Base-by-base conservation (phyloP, 768 basidiomycete genomes). In the Suillus subluteus region DNA sequence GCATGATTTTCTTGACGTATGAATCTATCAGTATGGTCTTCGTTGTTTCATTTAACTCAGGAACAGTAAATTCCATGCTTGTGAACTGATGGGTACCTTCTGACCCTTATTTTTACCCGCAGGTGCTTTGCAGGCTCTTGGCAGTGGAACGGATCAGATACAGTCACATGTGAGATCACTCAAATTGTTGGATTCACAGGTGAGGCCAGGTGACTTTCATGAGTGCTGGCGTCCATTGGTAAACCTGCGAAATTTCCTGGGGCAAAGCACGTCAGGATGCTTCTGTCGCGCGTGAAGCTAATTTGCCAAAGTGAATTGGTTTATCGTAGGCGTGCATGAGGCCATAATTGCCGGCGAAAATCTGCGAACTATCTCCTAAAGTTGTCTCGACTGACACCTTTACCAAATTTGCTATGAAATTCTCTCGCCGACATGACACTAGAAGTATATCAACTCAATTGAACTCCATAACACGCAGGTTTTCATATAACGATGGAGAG, bases 181-280 rank as follows among this genome's bases (percentile, higher is more conserved):
- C 38, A 15, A 59, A 18, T 9, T 40, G 7, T 40, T 59, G 9
- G 23, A 35, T 43, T 55, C 50, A 18, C 65, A 64, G 62, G 43
- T 64, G 35, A n/a, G 30, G 12, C 35, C 65, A 66, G 65, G 65
- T 66, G 65, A 65, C 65, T 16, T 50, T 43, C 41, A 64, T 26
- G 26, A 65, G 40, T 48, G 12, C 40, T 11, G 21, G 21, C 16
- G 15, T 55, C 32, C 54, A 55, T 32, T 18, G 6, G 37, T 54
- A 16, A 63, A 59, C 23, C n/a, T 55, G 12, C 30, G 56, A 23
- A 23, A 58, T 30, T 21, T 56, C 32, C 18, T 41, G 40, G 26
- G 6, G 26, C 18, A 23, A 26, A 23, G 38, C 58, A 40, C 8
- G 23, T 15, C 26, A 30, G 1, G 41, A 61, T 61, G 18, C 41